Base-by-base conservation (phyloP, 768 basidiomycete genomes). In the Trametes sanguinea region DNA sequence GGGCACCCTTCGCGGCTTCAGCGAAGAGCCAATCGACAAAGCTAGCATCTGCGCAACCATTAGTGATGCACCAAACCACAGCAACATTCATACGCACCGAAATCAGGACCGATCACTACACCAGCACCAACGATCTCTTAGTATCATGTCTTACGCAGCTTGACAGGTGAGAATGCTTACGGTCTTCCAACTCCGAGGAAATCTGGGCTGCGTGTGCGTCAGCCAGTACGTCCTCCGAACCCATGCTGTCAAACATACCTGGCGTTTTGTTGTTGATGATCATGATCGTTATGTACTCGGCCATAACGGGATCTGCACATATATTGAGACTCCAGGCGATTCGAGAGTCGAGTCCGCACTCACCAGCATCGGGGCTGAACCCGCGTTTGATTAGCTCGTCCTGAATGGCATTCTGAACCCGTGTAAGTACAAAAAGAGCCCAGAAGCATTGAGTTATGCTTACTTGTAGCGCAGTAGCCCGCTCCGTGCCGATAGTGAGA, bases 241-340 rank as follows among this genome's bases (percentile, higher is more conserved):
- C 27, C 27, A n/a, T 37, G 17, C 30, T 13, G 3, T 17, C 9
- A 0, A 32, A 76, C 86, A 37, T 67, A 88, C 91, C 83, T 64
- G 85, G 75, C 60, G 89, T 87, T 79, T 95, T 95, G 75, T 91
- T 90, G 72, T 95, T 95, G 66, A 94, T 94, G 50, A 95, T 84
- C 94, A 95, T 94, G 61, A 95, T 95, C 17, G 91, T 93, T 60
- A 95, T 93, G 69, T 94, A 95, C 74, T 95, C 94, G 2, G 93
- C 92, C 92, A 95, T 94, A 67, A 94, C 91, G 13, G 86, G 85
- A 75, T 95, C 92, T 92, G 67, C 60, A 50, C 54, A 10, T 3
- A 55, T 2, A 37, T 6, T 29, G 13, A 64, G 57, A 29, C 1
- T 43, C 29, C 9, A 35, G 10, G 60, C 6, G 2, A 16, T 9